Conservation (phyloP, 192 early-diverging fungal species). For the Funneliformis mosseae region DNA sequence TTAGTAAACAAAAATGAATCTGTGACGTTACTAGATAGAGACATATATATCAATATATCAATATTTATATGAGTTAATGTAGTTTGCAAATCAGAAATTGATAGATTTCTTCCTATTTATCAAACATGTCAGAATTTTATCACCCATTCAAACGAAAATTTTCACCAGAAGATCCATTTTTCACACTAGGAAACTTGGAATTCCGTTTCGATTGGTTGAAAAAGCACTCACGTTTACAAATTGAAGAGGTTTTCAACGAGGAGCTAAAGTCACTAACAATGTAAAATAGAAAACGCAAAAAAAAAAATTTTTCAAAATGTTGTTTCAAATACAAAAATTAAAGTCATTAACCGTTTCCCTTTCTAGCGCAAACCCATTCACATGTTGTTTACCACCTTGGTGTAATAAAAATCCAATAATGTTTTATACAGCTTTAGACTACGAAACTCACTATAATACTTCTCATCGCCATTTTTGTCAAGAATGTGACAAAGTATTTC, state of each 20-base stretch:
- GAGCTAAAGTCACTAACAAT: background rate
- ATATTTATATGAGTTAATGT: too few relatives aligned
- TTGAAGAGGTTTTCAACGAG: conserved; percentile 20
- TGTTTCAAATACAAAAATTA: background rate
- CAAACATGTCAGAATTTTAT: background rate
- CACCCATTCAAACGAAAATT: conserved; percentile 32
- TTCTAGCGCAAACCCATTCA: conserved; percentile 18
- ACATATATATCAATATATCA: too few relatives aligned
- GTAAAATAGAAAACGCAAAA: conserved; percentile 6
- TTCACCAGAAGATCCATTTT: conserved; percentile 33
- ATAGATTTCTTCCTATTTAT: too few relatives aligned
- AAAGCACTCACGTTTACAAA: conserved; percentile 24
- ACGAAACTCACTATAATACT: conserved; percentile 56
- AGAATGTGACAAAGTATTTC: conserved; percentile 52
- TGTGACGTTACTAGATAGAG: too few relatives aligned
- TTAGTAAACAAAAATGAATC: too few relatives aligned
- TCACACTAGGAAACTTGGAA: conserved; percentile 40
- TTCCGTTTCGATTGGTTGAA: conserved; percentile 36
- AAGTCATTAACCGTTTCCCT: background rate
- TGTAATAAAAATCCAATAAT: background rate
- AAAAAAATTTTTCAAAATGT: background rate
- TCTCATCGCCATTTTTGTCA: conserved; percentile 52
- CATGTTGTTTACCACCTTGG: conserved; percentile 31
- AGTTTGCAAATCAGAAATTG: too few relatives aligned
- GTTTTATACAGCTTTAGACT: conserved; percentile 45